Evolutionary conservation across 176 grass and related monocot species (phyloP), one percentile per base, ranked within the genome.

Genomic region (Eremochloa ophiuroides): DNA sequence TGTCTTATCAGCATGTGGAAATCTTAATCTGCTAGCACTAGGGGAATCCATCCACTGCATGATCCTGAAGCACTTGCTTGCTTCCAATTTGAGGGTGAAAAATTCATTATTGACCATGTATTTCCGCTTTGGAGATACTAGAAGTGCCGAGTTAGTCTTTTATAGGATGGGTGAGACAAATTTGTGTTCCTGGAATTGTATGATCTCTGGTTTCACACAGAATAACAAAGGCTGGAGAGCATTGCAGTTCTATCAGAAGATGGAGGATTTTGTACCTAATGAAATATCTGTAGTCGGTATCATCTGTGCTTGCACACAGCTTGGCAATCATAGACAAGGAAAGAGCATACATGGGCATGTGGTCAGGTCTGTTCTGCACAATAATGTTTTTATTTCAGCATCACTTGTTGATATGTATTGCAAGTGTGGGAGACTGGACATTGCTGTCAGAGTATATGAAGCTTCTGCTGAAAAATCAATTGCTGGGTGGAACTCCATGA

Each of bases 401-500:
- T 87, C 91, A 23, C 91, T 95, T 73, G 61, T 99, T 70, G 91
- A 95, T 91, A 85, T 95, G 93, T 95, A 99, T 29, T 91, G 93
- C 70, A 99, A 99, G 85, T 95, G 88, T 26, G 93, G 93, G 69
- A 82, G 77, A 77, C 75, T 99, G 59, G 64, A 95, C 30, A 50
- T 71, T 69, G 80, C 90, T 58, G 30, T 63, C 33, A 76, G 20
- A 58, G 78, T 88, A 85, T 95, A 95, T 79, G 79, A 90, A 83
- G 78, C 60, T 47, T 90, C 85, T 67, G 15, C 71, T 29, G 80
- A 88, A 81, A 99, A 86, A 85, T 91, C 87, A 6, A 72, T 85
- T 85, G 88, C 93, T 76, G 94, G 84, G 17, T 95, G 96, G 96
- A 99, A 99, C 66, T 95, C 91, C 48, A 89, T 99, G 91, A 99